A percentile compares a stretch with the other conserved stretches of the same genome.
These are phyloP conservation scores for Ampelocalamus luodianensis DNA, from an alignment of 176 grass and related monocot species.

Conservation along the genomic window DNA sequence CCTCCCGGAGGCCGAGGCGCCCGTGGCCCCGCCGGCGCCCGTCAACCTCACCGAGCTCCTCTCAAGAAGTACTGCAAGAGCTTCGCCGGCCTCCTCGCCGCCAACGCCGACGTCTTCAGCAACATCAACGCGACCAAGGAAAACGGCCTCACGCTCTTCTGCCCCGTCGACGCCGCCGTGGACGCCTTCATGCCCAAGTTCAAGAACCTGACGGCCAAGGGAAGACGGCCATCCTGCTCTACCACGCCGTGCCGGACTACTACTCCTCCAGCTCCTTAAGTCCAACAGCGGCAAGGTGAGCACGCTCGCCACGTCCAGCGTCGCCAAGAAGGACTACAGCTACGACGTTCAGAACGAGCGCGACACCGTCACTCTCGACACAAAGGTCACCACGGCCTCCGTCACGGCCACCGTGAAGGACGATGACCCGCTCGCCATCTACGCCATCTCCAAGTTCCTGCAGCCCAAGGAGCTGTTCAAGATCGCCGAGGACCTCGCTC, in stretches of 20 bases:
- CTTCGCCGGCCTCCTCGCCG: conserved; percentile 63
- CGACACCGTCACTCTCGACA: conserved; percentile 63
- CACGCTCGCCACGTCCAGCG: conserved; percentile 75
- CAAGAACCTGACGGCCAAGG: conserved; percentile 85
- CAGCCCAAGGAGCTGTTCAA: conserved; percentile 83
- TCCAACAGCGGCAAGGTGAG: conserved; percentile 74
- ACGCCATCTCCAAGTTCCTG: conserved; percentile 65
- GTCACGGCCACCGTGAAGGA: conserved; percentile 65
- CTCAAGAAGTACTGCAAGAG: conserved; percentile 78
- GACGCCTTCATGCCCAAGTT: conserved; percentile 69
- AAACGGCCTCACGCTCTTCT: conserved; percentile 76
- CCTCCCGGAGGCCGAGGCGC: conserved; percentile 70
- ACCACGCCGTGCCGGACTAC: conserved; percentile 80
- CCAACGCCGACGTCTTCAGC: conserved; percentile 53
- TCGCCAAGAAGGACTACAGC: conserved; percentile 75
- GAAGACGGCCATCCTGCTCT: conserved; percentile 70
- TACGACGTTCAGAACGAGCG: conserved; percentile 56
- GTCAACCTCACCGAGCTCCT: conserved; percentile 84
- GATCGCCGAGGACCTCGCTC: conserved; percentile 22
- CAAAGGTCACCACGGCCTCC: conserved; percentile 45
- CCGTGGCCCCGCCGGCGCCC: conserved; percentile 55
- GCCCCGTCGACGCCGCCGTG: conserved; percentile 66
- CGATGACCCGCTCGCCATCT: conserved; percentile 71
- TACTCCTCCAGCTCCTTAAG: conserved; percentile 78
- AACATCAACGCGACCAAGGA: conserved; percentile 69